Evolutionary conservation across 495 filamentous ascomycete genomes (phyloP).

Genomic region (Tricharina praecox): DNA sequence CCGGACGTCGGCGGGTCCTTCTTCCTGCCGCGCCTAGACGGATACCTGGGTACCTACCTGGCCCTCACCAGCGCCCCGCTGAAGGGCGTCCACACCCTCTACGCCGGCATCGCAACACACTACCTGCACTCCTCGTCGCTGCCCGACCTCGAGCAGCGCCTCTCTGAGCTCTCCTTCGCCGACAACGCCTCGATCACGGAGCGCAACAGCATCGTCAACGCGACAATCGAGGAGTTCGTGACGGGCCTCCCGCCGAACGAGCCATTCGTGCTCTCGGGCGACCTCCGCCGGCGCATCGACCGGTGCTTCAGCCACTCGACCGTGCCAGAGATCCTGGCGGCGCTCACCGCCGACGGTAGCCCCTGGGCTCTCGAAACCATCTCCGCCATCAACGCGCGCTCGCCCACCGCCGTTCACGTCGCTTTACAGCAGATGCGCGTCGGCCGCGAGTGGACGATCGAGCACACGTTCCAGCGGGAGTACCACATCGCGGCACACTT

Average conservation of each 20-base stretch:
- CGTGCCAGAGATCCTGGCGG: slow-evolving; percentile 50
- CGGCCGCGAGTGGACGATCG: slow-evolving; percentile 57
- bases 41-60: slow-evolving; percentile 70
- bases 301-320: slow-evolving; percentile 53
- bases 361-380: slow-evolving; percentile 64
- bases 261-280: slow-evolving; percentile 44
- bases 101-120: slow-evolving; percentile 77
- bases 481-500: slow-evolving; percentile 61
- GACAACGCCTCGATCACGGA: slow-evolving; percentile 46
- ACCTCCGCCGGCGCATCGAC: slow-evolving; percentile 62
- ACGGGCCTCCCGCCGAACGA: slow-evolving; percentile 62
- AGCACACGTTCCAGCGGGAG: slow-evolving; percentile 68
- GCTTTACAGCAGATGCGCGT: slow-evolving; percentile 62
- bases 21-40: slow-evolving; percentile 80
- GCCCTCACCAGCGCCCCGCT: slow-evolving; percentile 72
- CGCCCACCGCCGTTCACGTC: slow-evolving; percentile 70
- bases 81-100: slow-evolving; percentile 64
- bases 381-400: slow-evolving; percentile 50
- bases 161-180: slow-evolving; percentile 73
- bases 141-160: slow-evolving; percentile 59
- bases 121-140: slow-evolving; percentile 81
- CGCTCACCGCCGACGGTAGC: slow-evolving; percentile 35
- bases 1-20: slow-evolving; percentile 92
- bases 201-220: slow-evolving; percentile 54
- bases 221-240: slow-evolving; percentile 77